Percentiles rank a stretch among this genome's conserved stretches.
Evolutionary conservation across 768 basidiomycete species (phyloP).

Genomic region (Epithele typhae): DNA sequence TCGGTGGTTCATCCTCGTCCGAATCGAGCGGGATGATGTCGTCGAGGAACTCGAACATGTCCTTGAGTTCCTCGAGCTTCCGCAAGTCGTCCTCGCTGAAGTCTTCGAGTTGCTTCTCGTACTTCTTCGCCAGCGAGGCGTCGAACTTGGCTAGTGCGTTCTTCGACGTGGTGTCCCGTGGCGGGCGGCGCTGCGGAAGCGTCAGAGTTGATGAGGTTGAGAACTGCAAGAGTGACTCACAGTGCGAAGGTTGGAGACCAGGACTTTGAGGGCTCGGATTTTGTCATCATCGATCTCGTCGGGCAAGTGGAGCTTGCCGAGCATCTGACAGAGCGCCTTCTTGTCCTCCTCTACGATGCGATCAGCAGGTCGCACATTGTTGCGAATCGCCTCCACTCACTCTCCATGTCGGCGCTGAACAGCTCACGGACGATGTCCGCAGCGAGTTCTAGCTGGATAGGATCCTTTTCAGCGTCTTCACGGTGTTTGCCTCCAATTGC

Average conservation of each 20-base stretch:
- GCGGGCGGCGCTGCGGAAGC: slow-evolving; percentile 47
- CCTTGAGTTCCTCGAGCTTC: slow-evolving; percentile 56
- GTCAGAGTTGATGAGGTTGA: not conserved
- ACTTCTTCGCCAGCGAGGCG: slow-evolving; percentile 60
- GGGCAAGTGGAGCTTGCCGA: slow-evolving; percentile 59
- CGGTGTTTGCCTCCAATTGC: too few relatives aligned
- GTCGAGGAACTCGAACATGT: slow-evolving; percentile 68
- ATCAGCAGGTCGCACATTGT: not conserved
- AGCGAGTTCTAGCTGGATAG: slow-evolving; percentile 54
- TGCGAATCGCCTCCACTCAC: slow-evolving; percentile 34
- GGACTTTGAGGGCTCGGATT: slow-evolving; percentile 55
- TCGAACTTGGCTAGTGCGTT: slow-evolving; percentile 77
- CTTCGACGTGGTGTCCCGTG: slow-evolving; percentile 52
- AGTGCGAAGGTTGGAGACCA: slow-evolving; percentile 53
- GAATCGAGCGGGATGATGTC: slow-evolving; percentile 67
- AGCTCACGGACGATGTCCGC: slow-evolving; percentile 44
- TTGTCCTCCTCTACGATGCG: slow-evolving; percentile 36
- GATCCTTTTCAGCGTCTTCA: slow-evolving; percentile 34
- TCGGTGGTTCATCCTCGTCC: slow-evolving; percentile 40
- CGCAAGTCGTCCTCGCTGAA: slow-evolving; percentile 72
- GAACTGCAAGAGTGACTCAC: slow-evolving; percentile 33
- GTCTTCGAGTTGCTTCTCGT: slow-evolving; percentile 61
- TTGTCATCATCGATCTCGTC: slow-evolving; percentile 66
- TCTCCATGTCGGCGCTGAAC: slow-evolving; percentile 45
- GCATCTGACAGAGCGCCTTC: slow-evolving; percentile 43